Percentiles rank a stretch among this genome's conserved stretches.
Evolutionary conservation across 495 filamentous ascomycete species (phyloP).

Genomic region (Cercophora newfieldiana): DNA sequence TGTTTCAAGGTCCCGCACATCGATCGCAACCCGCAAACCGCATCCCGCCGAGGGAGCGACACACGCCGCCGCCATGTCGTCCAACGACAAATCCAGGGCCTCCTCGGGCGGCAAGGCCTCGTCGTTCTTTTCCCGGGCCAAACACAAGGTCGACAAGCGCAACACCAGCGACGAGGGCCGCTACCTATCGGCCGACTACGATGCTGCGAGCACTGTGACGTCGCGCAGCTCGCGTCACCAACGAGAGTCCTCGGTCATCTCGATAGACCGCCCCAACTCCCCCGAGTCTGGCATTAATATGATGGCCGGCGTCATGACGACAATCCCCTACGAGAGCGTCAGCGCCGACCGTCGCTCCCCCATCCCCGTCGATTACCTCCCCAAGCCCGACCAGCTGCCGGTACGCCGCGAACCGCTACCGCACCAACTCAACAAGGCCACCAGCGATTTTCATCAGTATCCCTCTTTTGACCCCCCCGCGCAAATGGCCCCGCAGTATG

Average conservation of each 20-base stretch:
- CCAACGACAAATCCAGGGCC: constrained; percentile 75
- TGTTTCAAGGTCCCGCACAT: constrained; percentile 27
- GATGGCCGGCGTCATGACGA: constrained; percentile 83
- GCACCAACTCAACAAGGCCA: constrained; percentile 75
- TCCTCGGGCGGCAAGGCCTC: constrained; percentile 77
- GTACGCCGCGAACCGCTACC: constrained; percentile 70
- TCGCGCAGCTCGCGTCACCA: constrained; percentile 80
- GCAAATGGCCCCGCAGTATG: constrained; percentile 54
- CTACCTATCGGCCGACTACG: constrained; percentile 51
- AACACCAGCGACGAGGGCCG: constrained; percentile 53
- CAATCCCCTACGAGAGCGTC: constrained; percentile 85
- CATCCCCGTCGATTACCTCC: constrained; percentile 73
- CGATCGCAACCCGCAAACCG: too few relatives aligned
- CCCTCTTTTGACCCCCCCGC: constrained; percentile 62
- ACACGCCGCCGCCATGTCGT: constrained; percentile 51
- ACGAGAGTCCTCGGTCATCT: constrained; percentile 74
- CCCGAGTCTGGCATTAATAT: constrained; percentile 59
- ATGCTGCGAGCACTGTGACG: constrained; percentile 55
- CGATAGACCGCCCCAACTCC: constrained; percentile 62
- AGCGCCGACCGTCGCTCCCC: constrained; percentile 66
- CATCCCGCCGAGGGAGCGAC: neutral
- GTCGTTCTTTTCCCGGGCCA: constrained; percentile 74
- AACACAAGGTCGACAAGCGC: constrained; percentile 70
- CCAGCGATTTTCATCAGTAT: constrained; percentile 87
- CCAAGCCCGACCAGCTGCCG: constrained; percentile 65